phyloP scores from a whole-genome alignment of 2,329 filamentous ascomycete genomes.

The Pestalotiopsis sp. region DNA sequence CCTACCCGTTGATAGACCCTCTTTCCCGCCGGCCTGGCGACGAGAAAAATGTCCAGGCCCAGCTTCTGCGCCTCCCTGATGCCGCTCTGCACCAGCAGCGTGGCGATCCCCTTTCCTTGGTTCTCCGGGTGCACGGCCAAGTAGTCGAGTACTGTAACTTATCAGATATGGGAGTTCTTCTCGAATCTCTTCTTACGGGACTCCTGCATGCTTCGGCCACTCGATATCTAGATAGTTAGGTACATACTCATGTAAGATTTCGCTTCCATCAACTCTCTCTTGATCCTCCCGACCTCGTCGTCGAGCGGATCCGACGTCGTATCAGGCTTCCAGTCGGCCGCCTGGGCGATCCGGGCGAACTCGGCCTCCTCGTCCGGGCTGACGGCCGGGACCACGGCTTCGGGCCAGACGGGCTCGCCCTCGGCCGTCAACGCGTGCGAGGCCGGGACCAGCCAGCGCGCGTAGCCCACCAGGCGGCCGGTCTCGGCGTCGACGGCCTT shows the following conservation, averaged over 20 bases:
- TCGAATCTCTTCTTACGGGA: neutral
- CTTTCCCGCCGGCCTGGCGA: slow-evolving; percentile 23
- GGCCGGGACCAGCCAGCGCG: slow-evolving; percentile 7
- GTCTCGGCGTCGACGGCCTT: slow-evolving; percentile 12
- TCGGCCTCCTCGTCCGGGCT: slow-evolving; percentile 8
- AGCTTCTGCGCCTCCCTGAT: slow-evolving; percentile 25
- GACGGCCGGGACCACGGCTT: slow-evolving; percentile 8
- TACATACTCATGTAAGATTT: slow-evolving; percentile 9
- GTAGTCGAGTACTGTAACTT: slow-evolving; percentile 25
- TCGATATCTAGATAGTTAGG: neutral
- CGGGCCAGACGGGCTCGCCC: slow-evolving; percentile 8
- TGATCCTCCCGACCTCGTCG: neutral
- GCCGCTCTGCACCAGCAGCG: slow-evolving; percentile 25
- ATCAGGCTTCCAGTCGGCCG: slow-evolving; percentile 8
- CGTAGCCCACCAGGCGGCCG: slow-evolving; percentile 12
- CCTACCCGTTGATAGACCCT: slow-evolving; percentile 27
- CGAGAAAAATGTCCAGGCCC: slow-evolving; percentile 26
- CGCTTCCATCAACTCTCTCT: slow-evolving; percentile 1
- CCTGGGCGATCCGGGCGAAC: neutral
- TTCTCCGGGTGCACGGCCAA: slow-evolving; percentile 31
- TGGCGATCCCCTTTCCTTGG: slow-evolving; percentile 28
- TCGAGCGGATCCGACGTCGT: neutral
- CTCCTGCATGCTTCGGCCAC: too few species aligned
- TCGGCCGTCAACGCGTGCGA: neutral
- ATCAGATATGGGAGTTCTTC: neutral